Percentiles rank a stretch among this genome's conserved stretches.
Evolutionary conservation across 202 grass and related monocot species (phyloP).

Genomic region (Eragrostis tef): DNA sequence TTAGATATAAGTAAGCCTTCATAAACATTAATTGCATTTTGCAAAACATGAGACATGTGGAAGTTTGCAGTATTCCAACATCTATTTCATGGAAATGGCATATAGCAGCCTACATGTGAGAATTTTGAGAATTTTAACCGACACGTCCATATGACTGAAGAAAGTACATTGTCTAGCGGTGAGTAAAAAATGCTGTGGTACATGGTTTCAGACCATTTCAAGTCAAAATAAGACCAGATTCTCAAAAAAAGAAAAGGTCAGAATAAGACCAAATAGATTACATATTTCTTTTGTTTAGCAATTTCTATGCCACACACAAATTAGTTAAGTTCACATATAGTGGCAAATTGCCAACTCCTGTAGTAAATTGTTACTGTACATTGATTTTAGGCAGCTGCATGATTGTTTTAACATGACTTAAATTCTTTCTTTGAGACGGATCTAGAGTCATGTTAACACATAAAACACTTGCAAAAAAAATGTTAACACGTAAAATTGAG

Average conservation of each 20-base stretch:
- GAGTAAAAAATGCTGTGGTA: neutral
- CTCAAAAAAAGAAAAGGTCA: too few relatives aligned
- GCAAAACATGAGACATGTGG: neutral
- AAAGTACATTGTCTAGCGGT: constrained; percentile 1
- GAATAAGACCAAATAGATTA: neutral
- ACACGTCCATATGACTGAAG: neutral
- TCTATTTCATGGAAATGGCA: constrained; percentile 13
- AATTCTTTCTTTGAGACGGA: neutral
- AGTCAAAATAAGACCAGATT: too few relatives aligned
- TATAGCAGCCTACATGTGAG: neutral
- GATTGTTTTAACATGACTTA: neutral
- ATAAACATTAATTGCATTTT: neutral
- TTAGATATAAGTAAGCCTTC: neutral
- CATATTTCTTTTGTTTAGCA: neutral
- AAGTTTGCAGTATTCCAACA: neutral
- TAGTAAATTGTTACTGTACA: neutral
- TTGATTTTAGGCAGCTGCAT: neutral
- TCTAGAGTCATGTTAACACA: neutral
- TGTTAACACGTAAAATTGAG: too few relatives aligned
- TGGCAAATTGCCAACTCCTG: neutral
- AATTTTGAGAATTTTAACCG: constrained; percentile 9
- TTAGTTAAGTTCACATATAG: neutral
- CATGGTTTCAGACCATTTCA: neutral
- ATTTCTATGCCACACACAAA: neutral
- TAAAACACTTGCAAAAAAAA: neutral